Percentiles rank a stretch among this genome's conserved stretches.
phyloP scores from a whole-genome alignment of 352 stramenopile genomes.

The Pythium monospermum region DNA sequence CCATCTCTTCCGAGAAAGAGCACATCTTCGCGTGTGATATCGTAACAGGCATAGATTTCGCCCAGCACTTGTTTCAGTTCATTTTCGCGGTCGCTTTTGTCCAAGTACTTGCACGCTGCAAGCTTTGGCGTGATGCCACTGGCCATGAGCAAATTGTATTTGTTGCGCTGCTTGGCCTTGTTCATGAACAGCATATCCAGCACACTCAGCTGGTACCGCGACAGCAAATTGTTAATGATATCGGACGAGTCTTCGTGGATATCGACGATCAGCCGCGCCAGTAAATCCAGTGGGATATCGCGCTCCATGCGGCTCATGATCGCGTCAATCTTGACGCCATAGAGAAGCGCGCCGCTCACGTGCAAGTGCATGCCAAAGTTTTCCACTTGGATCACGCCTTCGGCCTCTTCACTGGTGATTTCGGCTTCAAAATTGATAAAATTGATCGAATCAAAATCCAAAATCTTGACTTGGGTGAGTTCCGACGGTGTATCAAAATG shows the following conservation, averaged over 20 bases:
- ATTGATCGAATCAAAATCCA: conserved; percentile 96
- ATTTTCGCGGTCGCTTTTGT: conserved; percentile 93
- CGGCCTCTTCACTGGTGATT: conserved; percentile 94
- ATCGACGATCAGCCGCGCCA: conserved; percentile 95
- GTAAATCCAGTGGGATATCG: conserved; percentile 96
- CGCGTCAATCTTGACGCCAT: conserved; percentile 90
- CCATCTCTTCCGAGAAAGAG: conserved; percentile 94
- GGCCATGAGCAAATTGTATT: conserved; percentile 97
- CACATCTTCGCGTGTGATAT: conserved; percentile 93
- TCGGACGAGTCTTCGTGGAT: conserved; percentile 94
- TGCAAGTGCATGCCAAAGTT: conserved; percentile 92
- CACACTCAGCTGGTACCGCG: conserved; percentile 93
- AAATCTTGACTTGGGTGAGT: conserved; percentile 93
- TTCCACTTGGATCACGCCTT: conserved; percentile 94
- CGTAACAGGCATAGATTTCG: conserved; percentile 91
- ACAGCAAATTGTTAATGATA: conserved; percentile 95
- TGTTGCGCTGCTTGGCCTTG: conserved; percentile 94
- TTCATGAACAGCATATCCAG: conserved; percentile 95
- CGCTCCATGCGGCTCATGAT: conserved; percentile 95
- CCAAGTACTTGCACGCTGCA: conserved; percentile 93
- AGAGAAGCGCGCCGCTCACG: conserved; percentile 72
- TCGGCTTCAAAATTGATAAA: conserved; percentile 99
- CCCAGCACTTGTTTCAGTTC: conserved; percentile 94
- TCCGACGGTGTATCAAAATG: conserved; percentile 88
- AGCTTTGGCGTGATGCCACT: conserved; percentile 96